phyloP scores from a whole-genome alignment of 768 basidiomycete species.

The Tricholoma sp. region DNA sequence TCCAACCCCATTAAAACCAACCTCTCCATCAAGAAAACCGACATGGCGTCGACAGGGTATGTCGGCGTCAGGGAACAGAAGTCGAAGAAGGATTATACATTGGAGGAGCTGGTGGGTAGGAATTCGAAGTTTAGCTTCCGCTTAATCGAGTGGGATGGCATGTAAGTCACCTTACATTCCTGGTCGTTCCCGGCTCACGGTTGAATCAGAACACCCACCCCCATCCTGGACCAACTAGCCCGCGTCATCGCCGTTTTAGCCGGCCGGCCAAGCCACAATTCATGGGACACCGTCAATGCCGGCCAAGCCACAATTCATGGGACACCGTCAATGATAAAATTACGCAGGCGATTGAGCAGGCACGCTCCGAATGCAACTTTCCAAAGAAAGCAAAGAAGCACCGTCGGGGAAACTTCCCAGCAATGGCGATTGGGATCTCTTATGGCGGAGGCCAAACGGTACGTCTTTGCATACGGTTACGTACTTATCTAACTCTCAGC shows the following conservation, averaged over 20 bases:
- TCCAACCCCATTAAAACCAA: not conserved
- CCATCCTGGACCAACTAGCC: slow-evolving; percentile 6
- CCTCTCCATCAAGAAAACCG: no score
- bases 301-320: no score
- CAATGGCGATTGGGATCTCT: slow-evolving; percentile 19
- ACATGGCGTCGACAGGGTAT: no score
- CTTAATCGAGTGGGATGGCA: not conserved
- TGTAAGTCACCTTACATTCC: not conserved
- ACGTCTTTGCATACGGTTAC: not conserved
- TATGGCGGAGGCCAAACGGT: slow-evolving; percentile 24
- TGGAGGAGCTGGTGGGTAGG: not conserved
- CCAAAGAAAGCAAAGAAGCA: slow-evolving; percentile 3
- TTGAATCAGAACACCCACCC: not conserved
- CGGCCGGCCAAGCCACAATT: slow-evolving; percentile 9
- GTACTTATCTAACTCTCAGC: not conserved
- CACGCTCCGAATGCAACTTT: slow-evolving; percentile 3
- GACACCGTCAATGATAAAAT: not conserved
- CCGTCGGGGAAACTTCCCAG: slow-evolving; percentile 16
- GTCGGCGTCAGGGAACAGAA: no score
- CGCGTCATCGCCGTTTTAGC: slow-evolving; percentile 8
- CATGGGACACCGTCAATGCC: no score
- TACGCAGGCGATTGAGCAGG: no score
- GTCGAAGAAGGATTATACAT: not conserved
- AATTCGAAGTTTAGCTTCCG: no score
- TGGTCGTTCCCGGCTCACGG: not conserved